Base-by-base conservation (phyloP, 768 basidiomycete species). In the Sarcodon aspratus region DNA sequence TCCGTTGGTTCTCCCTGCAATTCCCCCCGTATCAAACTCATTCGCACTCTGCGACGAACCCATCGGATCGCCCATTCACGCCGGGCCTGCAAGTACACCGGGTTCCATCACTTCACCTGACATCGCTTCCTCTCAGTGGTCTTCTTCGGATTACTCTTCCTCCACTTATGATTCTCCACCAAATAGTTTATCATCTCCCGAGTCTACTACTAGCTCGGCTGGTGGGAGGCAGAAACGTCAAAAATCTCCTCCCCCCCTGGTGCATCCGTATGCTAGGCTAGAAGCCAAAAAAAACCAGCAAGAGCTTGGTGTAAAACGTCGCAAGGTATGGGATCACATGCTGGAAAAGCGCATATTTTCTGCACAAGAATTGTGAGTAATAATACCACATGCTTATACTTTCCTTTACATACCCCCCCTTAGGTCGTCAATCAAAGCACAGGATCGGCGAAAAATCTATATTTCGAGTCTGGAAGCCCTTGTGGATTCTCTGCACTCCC, bases 271-370 rank as follows among this genome's bases (percentile, higher is more conserved):
- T 52, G 79, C 83, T 6, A 77, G 83, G 49, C 71, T 85, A 9
- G 75, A 77, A 53, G 79, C 80, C 3, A 80, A 79, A 59, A 57
- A 60, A 50, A 78, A 78, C 43, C 50, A 44, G 11, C 73, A 76
- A 44, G 21, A 27, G 21, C 21, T 27, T 27, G 73, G 73, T 44
- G 69, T 73, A 6, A 85, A 85, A 63, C 76, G 80, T 3, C 73
- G 84, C 13, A 82, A 79, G 58, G 82, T 83, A 12, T 88, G 85
- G 85, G 82, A 80, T 45, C 85, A 85, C 53, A 76, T 78, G 1
- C 74, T 85, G 50, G 85, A 88, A 63, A 85, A 85, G 59, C 69
- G 70, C 11, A 68, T 87, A 21, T 87, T 87, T 62, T 71, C 66
- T 6, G 72, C 82, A 0, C 73, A 75, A 44, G 84, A 88, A 61